phyloP scores from a whole-genome alignment of 75 land plant genomes.

The Sequoiadendron giganteum region DNA sequence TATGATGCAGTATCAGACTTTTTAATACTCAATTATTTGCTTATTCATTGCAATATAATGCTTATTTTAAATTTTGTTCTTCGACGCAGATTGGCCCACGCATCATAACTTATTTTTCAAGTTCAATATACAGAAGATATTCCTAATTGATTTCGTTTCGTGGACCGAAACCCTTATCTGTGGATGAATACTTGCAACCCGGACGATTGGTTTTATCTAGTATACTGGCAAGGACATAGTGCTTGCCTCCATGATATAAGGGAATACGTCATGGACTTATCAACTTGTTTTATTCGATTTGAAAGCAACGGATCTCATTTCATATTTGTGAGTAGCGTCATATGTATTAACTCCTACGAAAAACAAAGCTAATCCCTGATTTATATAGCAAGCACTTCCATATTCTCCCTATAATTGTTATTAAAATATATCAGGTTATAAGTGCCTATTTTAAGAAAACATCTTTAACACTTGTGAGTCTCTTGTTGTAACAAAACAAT shows the following conservation, averaged over 20 bases:
- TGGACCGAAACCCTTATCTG: constrained; percentile 63
- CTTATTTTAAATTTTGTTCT: neutral
- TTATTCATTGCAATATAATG: neutral
- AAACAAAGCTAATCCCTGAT: neutral
- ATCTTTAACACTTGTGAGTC: no score
- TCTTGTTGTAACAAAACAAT: neutral
- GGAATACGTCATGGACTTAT: neutral
- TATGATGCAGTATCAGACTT: neutral
- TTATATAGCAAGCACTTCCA: no score
- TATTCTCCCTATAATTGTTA: no score
- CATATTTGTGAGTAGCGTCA: neutral
- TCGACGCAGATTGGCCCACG: constrained; percentile 55
- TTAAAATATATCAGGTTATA: neutral
- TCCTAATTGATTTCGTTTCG: constrained; percentile 73
- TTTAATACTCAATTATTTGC: neutral
- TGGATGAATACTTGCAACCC: constrained; percentile 53
- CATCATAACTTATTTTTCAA: constrained; percentile 68
- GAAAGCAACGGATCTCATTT: neutral
- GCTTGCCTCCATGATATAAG: neutral
- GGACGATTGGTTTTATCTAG: constrained; percentile 23
- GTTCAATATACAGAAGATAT: constrained; percentile 53
- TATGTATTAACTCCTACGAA: neutral
- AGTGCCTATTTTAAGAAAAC: neutral
- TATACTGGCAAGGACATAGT: neutral
- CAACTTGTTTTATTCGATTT: no score